A percentile compares a stretch with the other conserved stretches of the same genome.
phyloP scores from a whole-genome alignment of 345 rosid species.

The Euphorbia peplus region DNA sequence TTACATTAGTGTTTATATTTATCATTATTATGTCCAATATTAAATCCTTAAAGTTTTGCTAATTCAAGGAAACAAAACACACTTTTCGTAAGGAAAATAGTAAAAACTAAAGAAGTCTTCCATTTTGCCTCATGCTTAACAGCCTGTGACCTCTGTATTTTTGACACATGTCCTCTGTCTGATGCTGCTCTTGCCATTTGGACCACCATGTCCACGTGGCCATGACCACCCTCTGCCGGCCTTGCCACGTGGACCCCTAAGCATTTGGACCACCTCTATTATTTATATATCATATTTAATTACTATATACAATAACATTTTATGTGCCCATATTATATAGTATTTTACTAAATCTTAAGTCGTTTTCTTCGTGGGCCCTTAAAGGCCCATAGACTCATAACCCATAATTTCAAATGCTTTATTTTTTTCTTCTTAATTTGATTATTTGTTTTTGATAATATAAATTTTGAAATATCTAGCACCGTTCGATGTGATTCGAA shows the following conservation, averaged over 20 bases:
- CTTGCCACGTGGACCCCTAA: constrained; percentile 43
- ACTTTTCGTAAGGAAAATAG: neutral
- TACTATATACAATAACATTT: neutral
- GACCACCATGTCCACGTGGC: constrained; percentile 57
- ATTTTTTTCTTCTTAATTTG: neutral
- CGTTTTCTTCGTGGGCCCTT: constrained; percentile 36
- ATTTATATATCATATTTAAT: too few species aligned
- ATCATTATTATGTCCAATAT: too few species aligned
- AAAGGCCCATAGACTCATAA: constrained; percentile 23
- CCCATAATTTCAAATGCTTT: constrained; percentile 13
- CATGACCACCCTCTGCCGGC: constrained; percentile 43
- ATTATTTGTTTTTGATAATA: neutral
- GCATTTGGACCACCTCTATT: constrained; percentile 35
- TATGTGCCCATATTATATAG: neutral
- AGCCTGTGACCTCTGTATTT: constrained; percentile 36
- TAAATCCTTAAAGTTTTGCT: neutral
- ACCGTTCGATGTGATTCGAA: too few species aligned
- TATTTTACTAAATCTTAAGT: constrained; percentile 41
- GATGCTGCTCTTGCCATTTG: constrained; percentile 9
- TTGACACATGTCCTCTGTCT: constrained; percentile 14
- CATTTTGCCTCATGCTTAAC: constrained; percentile 20
- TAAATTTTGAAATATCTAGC: neutral
- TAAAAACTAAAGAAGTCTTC: neutral
- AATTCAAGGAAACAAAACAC: neutral
- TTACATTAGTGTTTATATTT: too few species aligned